A percentile compares a stretch with the other conserved stretches of the same genome.
Evolutionary conservation across 352 stramenopile species (phyloP).

Genomic region (Pythium volutum): DNA sequence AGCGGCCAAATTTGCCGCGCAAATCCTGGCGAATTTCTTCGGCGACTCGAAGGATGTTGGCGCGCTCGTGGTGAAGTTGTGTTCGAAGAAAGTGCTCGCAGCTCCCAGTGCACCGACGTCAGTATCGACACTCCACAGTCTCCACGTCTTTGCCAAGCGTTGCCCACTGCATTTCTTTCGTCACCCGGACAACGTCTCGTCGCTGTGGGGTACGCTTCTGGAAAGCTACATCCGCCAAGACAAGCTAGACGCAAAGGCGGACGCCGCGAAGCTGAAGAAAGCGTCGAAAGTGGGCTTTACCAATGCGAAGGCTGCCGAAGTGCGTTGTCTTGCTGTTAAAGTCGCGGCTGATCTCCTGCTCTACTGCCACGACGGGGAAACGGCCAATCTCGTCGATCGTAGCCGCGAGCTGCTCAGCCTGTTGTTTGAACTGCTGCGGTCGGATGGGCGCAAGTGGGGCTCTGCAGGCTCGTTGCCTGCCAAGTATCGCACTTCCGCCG

Average conservation of each 20-base stretch:
- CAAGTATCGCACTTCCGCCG: slow-evolving; percentile 48
- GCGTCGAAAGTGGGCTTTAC: slow-evolving; percentile 14
- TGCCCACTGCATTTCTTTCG: slow-evolving; percentile 25
- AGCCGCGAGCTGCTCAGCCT: slow-evolving; percentile 42
- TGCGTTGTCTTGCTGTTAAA: slow-evolving; percentile 58
- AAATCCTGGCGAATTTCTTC: slow-evolving; percentile 49
- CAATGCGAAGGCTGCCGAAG: slow-evolving; percentile 34
- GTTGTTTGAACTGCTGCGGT: slow-evolving; percentile 61
- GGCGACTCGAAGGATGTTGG: slow-evolving; percentile 32
- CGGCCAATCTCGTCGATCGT: slow-evolving; percentile 20
- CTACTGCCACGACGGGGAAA: slow-evolving; percentile 29
- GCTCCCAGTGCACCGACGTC: slow-evolving; percentile 21
- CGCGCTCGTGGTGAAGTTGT: slow-evolving; percentile 46
- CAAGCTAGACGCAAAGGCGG: slow-evolving; percentile 8
- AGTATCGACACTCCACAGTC: slow-evolving; percentile 48
- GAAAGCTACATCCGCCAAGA: slow-evolving; percentile 40
- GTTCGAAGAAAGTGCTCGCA: slow-evolving; percentile 42
- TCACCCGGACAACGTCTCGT: slow-evolving; percentile 23
- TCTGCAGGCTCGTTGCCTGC: slow-evolving; percentile 34
- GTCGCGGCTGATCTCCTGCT: slow-evolving; percentile 60
- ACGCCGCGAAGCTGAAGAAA: slow-evolving; percentile 23
- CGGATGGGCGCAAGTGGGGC: slow-evolving; percentile 47
- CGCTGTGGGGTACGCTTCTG: slow-evolving; percentile 46
- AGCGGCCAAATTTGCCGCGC: slow-evolving; percentile 52
- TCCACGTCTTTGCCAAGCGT: slow-evolving; percentile 62